A percentile compares a stretch with the other conserved stretches of the same genome.
These are phyloP conservation scores for Paulinella micropora DNA, from an alignment of 78 protist genomes.

Conservation along the genomic window DNA sequence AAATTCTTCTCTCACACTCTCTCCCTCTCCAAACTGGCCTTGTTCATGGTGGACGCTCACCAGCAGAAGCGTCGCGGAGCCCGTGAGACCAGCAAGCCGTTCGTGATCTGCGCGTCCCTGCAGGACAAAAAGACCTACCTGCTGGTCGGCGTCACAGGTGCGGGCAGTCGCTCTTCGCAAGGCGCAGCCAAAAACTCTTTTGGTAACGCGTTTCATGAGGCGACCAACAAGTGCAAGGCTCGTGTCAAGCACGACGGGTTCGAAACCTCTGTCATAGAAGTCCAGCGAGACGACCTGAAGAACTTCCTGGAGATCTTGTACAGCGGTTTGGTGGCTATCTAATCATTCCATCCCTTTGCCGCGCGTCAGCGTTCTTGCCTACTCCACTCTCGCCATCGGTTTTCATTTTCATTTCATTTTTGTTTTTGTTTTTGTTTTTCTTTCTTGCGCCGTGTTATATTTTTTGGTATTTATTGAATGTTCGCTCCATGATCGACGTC, in stretches of 20 bases:
- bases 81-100: too few species aligned
- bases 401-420: too few species aligned
- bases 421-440: too few species aligned
- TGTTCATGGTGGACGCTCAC: neutral
- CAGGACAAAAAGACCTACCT: neutral
- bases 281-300: neutral
- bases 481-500: too few species aligned
- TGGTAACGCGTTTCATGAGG: neutral
- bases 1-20: neutral
- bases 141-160: neutral
- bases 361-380: too few species aligned
- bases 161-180: neutral
- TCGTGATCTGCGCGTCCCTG: neutral
- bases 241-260: neutral
- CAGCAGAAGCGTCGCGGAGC: too few species aligned
- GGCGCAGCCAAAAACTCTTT: too few species aligned
- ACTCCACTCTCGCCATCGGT: too few species aligned
- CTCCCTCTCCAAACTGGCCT: neutral
- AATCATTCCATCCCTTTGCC: too few species aligned
- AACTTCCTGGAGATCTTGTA: neutral
- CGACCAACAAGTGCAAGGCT: neutral
- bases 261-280: neutral
- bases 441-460: too few species aligned
- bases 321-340: too few species aligned
- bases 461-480: too few species aligned